These are phyloP conservation scores for Cyclotella sp. DNA, from an alignment of 108 stramenopile species.

Conservation along the genomic window DNA sequence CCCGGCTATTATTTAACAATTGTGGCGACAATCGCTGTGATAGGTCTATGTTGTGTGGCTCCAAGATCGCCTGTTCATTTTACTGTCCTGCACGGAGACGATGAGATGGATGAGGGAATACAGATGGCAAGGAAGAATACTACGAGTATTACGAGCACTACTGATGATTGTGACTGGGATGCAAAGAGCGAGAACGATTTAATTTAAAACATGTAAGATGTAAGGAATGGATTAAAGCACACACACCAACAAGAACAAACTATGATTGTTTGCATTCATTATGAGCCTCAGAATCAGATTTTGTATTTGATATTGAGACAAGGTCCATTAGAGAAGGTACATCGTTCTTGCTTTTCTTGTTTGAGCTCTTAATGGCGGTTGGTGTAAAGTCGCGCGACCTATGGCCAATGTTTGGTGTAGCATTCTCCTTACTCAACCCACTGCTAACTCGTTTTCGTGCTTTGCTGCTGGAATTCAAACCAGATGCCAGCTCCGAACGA, in stretches of 20 bases:
- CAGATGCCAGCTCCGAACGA: slow-evolving; percentile 25
- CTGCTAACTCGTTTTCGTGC: slow-evolving; percentile 3
- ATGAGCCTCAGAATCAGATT: slow-evolving; percentile 2
- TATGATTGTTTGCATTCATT: slow-evolving; percentile 52
- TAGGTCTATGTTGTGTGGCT: slow-evolving; percentile 56
- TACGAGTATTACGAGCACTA: background rate
- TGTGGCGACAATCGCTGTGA: slow-evolving; percentile 49
- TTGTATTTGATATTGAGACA: slow-evolving; percentile 17
- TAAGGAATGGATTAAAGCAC: background rate
- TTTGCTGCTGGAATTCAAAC: slow-evolving; percentile 35
- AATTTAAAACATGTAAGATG: background rate
- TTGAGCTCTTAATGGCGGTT: background rate
- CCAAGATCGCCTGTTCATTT: slow-evolving; percentile 42
- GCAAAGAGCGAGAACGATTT: background rate
- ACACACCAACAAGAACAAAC: background rate
- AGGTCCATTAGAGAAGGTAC: slow-evolving; percentile 38
- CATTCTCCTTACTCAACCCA: slow-evolving; percentile 34
- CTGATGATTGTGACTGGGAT: background rate
- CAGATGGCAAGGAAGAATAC: background rate
- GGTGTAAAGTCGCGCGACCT: slow-evolving; percentile 34
- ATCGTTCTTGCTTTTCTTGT: slow-evolving; percentile 15
- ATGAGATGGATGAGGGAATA: slow-evolving; percentile 10
- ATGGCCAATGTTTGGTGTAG: slow-evolving; percentile 32
- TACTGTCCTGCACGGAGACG: slow-evolving; percentile 23
- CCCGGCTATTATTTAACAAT: slow-evolving; percentile 57